Evolutionary conservation across 345 rosid genomes (phyloP).

Genomic region (Brassica incana): DNA sequence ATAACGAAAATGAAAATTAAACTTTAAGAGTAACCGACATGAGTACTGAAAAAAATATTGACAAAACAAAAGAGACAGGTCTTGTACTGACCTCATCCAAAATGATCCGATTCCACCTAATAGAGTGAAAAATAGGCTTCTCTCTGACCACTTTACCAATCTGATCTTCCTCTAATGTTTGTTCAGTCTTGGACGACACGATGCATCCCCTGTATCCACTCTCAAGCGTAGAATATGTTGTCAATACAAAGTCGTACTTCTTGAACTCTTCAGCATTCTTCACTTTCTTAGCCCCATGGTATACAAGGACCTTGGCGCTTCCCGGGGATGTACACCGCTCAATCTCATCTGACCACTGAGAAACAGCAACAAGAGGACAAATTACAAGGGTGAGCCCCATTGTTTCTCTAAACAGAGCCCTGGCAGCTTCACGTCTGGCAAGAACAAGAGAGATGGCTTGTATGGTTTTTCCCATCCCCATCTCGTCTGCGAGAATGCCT

Average conservation of each 20-base stretch:
- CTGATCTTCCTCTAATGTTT: neutral
- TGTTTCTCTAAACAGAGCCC: constrained; percentile 24
- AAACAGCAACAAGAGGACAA: constrained; percentile 92
- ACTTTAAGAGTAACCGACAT: neutral
- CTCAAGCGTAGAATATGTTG: constrained; percentile 85
- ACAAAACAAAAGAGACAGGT: neutral
- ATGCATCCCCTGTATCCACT: constrained; percentile 66
- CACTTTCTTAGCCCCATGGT: constrained; percentile 79
- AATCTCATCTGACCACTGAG: constrained; percentile 89
- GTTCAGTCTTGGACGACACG: constrained; percentile 58
- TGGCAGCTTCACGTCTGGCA: constrained; percentile 54
- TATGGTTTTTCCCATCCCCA: constrained; percentile 99
- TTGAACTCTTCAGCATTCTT: constrained; percentile 51
- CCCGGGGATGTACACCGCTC: constrained; percentile 69
- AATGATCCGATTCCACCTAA: constrained; percentile 83
- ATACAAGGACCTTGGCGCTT: constrained; percentile 75
- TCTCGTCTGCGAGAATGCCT: constrained; percentile 98
- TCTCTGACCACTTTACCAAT: neutral
- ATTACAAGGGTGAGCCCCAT: constrained; percentile 70
- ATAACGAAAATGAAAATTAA: neutral
- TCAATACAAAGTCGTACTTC: constrained; percentile 79
- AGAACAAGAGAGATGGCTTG: constrained; percentile 96
- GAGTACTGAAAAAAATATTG: too few relatives aligned
- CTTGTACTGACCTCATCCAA: constrained; percentile 76
- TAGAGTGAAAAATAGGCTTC: constrained; percentile 66